These are phyloP conservation scores for Silene uniflora DNA, from an alignment of 148 eudicot species.

Conservation along the genomic window DNA sequence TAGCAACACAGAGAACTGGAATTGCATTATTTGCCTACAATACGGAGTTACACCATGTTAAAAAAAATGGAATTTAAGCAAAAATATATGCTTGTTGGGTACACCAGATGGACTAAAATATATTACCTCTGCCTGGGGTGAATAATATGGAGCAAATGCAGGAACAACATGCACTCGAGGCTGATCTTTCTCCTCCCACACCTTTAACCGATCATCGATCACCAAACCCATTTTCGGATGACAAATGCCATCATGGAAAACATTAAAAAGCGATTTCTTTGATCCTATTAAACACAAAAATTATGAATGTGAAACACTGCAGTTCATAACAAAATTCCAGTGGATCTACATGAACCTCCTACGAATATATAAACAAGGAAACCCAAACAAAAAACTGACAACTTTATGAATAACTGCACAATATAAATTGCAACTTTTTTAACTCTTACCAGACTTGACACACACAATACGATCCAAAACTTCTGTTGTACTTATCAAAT, in stretches of 20 bases:
- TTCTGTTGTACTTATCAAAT: conserved; percentile 66
- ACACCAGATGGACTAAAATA: background rate
- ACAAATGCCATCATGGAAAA: conserved; percentile 81
- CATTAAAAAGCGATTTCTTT: conserved; percentile 86
- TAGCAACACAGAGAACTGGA: conserved; percentile 91
- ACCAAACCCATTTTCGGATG: conserved; percentile 98
- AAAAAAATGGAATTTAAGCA: background rate
- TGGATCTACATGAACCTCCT: background rate
- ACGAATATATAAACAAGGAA: background rate
- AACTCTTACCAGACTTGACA: conserved; percentile 77
- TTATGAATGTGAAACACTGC: background rate
- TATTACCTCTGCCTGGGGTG: conserved; percentile 96
- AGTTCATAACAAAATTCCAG: background rate
- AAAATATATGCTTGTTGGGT: background rate
- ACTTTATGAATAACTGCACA: background rate
- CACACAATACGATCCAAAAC: conserved; percentile 90
- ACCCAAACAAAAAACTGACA: background rate
- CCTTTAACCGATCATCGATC: conserved; percentile 95
- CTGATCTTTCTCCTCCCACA: conserved; percentile 98
- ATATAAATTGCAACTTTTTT: background rate
- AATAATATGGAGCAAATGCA: conserved; percentile 99
- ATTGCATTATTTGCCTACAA: conserved; percentile 76
- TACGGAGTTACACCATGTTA: conserved; percentile 4
- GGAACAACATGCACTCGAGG: conserved; percentile 98
- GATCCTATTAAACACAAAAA: conserved; percentile 41